phyloP scores from a whole-genome alignment of 352 stramenopile species.

The Pythium utonaiense region DNA sequence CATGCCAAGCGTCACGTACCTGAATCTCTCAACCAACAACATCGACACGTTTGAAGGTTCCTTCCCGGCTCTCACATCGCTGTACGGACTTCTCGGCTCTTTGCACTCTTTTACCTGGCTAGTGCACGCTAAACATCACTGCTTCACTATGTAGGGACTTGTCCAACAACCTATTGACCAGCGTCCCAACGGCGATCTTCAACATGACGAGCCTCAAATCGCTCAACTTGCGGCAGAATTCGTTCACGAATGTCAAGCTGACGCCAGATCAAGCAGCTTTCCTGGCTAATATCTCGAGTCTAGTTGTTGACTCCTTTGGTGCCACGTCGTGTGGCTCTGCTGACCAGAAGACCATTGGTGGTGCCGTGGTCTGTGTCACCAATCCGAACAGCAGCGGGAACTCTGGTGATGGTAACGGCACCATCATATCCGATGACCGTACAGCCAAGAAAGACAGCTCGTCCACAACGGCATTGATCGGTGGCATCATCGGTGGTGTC shows the following conservation, averaged over 20 bases:
- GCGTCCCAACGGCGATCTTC: slow-evolving; percentile 46
- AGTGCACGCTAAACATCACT: neutral
- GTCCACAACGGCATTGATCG: slow-evolving; percentile 33
- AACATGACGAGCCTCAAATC: slow-evolving; percentile 37
- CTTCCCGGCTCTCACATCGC: slow-evolving; percentile 43
- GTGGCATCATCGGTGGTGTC: slow-evolving; percentile 33
- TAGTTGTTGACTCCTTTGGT: slow-evolving; percentile 42
- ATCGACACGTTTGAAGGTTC: slow-evolving; percentile 42
- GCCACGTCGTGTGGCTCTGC: slow-evolving; percentile 21
- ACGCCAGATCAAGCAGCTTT: slow-evolving; percentile 29
- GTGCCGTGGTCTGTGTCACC: slow-evolving; percentile 37
- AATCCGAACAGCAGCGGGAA: neutral
- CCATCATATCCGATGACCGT: neutral
- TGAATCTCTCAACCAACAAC: slow-evolving; percentile 59
- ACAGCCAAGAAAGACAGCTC: slow-evolving; percentile 19
- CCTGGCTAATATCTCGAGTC: slow-evolving; percentile 30
- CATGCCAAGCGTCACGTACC: slow-evolving; percentile 29
- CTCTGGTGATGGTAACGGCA: neutral
- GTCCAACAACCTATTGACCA: slow-evolving; percentile 46
- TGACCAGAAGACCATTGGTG: slow-evolving; percentile 26
- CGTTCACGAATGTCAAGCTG: slow-evolving; percentile 40
- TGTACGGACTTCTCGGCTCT: slow-evolving; percentile 28
- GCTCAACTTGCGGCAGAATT: slow-evolving; percentile 47
- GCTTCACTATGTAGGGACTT: slow-evolving; percentile 33
- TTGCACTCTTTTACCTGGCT: neutral